phyloP scores from a whole-genome alignment of 768 basidiomycete species.

The Trametes punicea region DNA sequence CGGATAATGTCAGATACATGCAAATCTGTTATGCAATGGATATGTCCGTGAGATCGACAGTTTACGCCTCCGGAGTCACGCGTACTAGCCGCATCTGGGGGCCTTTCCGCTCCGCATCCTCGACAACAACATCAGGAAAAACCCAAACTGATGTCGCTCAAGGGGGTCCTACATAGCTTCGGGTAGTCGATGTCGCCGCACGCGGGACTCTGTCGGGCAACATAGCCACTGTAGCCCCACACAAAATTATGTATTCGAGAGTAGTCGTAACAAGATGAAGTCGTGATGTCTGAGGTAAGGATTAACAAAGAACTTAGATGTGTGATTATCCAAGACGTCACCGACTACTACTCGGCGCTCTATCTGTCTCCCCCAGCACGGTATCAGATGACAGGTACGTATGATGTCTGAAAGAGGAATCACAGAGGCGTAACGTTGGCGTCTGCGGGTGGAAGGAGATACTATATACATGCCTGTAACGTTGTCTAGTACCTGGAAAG shows the following conservation, averaged over 20 bases:
- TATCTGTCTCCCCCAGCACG: not conserved
- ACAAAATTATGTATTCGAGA: not conserved
- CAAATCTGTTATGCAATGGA: too few relatives aligned
- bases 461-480: not conserved
- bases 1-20: too few relatives aligned
- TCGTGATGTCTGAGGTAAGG: constrained; percentile 5
- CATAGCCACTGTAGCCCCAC: too few relatives aligned
- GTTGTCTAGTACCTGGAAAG: not conserved
- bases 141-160: too few relatives aligned
- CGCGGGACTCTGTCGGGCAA: too few relatives aligned
- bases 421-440: not conserved
- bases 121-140: too few relatives aligned
- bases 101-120: constrained; percentile 27
- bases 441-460: not conserved
- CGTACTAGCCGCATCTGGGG: constrained; percentile 36
- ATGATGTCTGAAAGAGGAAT: not conserved
- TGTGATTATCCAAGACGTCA: not conserved
- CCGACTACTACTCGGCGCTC: not conserved
- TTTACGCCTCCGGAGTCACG: too few relatives aligned
- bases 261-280: not conserved
- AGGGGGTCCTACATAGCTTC: too few relatives aligned
- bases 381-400: constrained; percentile 2
- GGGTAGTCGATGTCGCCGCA: too few relatives aligned
- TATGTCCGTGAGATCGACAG: too few relatives aligned
- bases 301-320: constrained; percentile 3